Evolutionary conservation across 148 eudicot genomes (phyloP).

Genomic region (Rhododendron kiyosumense): DNA sequence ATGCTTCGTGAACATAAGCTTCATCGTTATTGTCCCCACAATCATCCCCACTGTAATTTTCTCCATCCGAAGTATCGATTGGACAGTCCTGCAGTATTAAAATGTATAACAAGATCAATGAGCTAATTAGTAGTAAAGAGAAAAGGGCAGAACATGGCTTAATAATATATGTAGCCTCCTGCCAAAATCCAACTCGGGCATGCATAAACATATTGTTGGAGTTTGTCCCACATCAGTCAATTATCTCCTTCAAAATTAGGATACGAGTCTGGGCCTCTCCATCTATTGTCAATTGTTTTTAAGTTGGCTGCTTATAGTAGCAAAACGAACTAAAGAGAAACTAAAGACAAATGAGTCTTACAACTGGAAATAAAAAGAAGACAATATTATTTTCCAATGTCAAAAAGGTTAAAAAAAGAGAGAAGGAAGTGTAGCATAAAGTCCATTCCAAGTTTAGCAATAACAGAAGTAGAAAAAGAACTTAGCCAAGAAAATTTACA

Average conservation of each 20-base stretch:
- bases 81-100: conserved; percentile 35
- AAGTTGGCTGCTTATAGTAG: too few relatives aligned
- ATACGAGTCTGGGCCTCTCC: too few relatives aligned
- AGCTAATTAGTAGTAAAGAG: background rate
- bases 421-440: background rate
- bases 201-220: background rate
- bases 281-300: too few relatives aligned
- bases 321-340: too few relatives aligned
- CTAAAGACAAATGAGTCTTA: background rate
- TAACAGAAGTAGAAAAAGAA: background rate
- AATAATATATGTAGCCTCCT: background rate
- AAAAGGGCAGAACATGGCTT: background rate
- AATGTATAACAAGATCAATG: conserved; percentile 7
- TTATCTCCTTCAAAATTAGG: too few relatives aligned
- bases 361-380: background rate
- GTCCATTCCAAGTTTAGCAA: background rate
- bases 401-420: background rate
- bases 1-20: conserved; percentile 93
- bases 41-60: conserved; percentile 53
- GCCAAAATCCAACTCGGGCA: background rate
- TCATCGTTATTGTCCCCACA: conserved; percentile 58
- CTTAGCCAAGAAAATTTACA: too few relatives aligned
- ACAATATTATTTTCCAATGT: background rate
- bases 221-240: too few relatives aligned
- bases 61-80: conserved; percentile 39